phyloP scores from a whole-genome alignment of 1,284 basidiomycete genomes.

The Trametes sp. region DNA sequence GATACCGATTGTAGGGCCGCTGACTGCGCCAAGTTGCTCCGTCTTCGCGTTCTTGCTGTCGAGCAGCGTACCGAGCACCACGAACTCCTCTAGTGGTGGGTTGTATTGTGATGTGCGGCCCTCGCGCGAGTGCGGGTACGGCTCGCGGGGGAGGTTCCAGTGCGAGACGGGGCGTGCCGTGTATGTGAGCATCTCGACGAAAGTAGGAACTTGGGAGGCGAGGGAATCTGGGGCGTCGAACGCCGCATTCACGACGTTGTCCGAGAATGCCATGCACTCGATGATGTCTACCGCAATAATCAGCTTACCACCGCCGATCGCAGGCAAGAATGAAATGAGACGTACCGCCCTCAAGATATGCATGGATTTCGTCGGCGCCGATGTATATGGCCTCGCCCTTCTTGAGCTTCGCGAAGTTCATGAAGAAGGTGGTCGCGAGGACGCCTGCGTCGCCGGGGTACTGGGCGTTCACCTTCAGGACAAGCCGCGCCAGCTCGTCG shows the following conservation, averaged over 20 bases:
- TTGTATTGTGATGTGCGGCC: slow-evolving; percentile 70
- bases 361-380: slow-evolving; percentile 95
- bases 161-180: slow-evolving; percentile 69
- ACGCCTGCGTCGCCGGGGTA: slow-evolving; percentile 92
- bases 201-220: slow-evolving; percentile 87
- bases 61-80: slow-evolving; percentile 78
- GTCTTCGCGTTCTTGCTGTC: slow-evolving; percentile 51
- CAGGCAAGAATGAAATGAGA: background rate
- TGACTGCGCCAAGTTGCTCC: slow-evolving; percentile 58
- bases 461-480: slow-evolving; percentile 77
- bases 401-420: slow-evolving; percentile 85
- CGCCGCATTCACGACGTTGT: slow-evolving; percentile 98
- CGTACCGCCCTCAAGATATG: slow-evolving; percentile 90
- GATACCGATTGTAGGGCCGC: slow-evolving; percentile 86
- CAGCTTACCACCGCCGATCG: background rate
- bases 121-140: slow-evolving; percentile 49
- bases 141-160: slow-evolving; percentile 70
- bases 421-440: slow-evolving; percentile 84
- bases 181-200: slow-evolving; percentile 90
- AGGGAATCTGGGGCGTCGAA: slow-evolving; percentile 80
- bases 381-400: slow-evolving; percentile 93
- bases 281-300: slow-evolving; percentile 76
- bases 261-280: slow-evolving; percentile 96
- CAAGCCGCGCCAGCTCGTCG: slow-evolving; percentile 63
- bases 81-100: slow-evolving; percentile 94